Evolutionary conservation across 116 monocot genomes (phyloP), one percentile per base, ranked within the genome.

Genomic region (Trichopus zeylanicus): DNA sequence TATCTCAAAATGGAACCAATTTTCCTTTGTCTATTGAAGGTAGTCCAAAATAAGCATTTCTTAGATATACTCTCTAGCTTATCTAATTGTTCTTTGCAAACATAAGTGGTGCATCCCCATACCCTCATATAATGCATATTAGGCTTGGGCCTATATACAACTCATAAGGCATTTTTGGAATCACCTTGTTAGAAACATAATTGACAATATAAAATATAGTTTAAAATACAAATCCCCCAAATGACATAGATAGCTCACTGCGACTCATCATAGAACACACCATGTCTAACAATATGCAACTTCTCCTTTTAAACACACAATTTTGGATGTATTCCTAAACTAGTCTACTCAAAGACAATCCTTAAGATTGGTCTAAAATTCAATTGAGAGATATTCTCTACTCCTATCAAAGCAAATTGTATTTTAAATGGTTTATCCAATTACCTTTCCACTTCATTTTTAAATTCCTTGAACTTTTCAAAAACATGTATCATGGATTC

Each of bases 251-350:
- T 1, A 1, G 20, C 0, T 21, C 12, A 18, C 0, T 54, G 0
- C 0, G 22, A 12, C 32, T 63, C 22, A 63, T 23, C 63, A 63
- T 63, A 18, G 27, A 63, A 9, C 63, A 0, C 1, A 29, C 53
- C 20, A 16, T 57, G 30, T 57, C 56, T n/a, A 29, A 31, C 13
- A 57, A 31, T 6, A 29, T 57, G 7, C 56, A 24, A 53, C 34
- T 65, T 31, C 21, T 53, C 16, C 52, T 21, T 31, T 53, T 1
- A 6, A 24, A 8, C 15, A 53, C 3, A 3, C 32, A 23, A 54
- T 54, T 65, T 27, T 65, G 26, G 53, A 0, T 12, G 33, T 2
- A 32, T 26, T 16, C 37, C 5, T 22, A 25, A 53, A 23, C 16
- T 1, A 9, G 21, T 35, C 1, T 26, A 8, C 15, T 65, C 7